phyloP scores from a whole-genome alignment of 1,284 basidiomycete species.

The Phenoliferia sp. region DNA sequence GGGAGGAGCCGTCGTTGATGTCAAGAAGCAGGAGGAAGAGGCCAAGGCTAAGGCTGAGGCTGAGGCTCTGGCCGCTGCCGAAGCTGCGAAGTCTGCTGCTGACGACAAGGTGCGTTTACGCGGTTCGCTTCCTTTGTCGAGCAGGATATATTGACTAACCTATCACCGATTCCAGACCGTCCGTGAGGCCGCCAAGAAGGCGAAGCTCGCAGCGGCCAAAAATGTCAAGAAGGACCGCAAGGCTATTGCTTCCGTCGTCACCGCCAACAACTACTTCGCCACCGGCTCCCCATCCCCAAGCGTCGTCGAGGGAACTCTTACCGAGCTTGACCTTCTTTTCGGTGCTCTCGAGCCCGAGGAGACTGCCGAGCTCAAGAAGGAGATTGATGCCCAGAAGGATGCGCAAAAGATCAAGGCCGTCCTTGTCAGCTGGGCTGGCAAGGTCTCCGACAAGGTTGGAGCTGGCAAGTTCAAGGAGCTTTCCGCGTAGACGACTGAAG shows the following conservation, averaged over 20 bases:
- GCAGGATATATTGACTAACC: not conserved
- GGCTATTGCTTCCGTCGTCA: constrained; percentile 48
- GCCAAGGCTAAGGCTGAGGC: constrained; percentile 67
- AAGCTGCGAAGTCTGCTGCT: constrained; percentile 27
- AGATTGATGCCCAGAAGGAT: constrained; percentile 44
- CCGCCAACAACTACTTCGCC: constrained; percentile 55
- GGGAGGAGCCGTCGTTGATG: constrained; percentile 45
- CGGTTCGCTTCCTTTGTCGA: constrained; percentile 39
- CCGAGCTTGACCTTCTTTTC: constrained; percentile 51
- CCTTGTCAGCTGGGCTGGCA: constrained; percentile 40
- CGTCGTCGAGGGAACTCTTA: constrained; percentile 52
- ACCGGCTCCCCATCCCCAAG: constrained; percentile 47
- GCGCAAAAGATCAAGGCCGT: constrained; percentile 43
- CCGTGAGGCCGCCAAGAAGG: constrained; percentile 84
- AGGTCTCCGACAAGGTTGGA: constrained; percentile 46
- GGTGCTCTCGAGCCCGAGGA: constrained; percentile 52
- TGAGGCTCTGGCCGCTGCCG: constrained; percentile 33
- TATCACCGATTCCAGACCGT: constrained; percentile 50
- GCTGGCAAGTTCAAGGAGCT: constrained; percentile 50
- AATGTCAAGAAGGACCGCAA: constrained; percentile 52
- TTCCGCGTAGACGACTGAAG: constrained; percentile 39
- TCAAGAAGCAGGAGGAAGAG: constrained; percentile 64
- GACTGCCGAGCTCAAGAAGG: constrained; percentile 50
- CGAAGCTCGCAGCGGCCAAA: constrained; percentile 56
- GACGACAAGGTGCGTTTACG: constrained; percentile 37